These are phyloP conservation scores for Fraxinus baroniana DNA, from an alignment of 305 asterid species.

Conservation along the genomic window DNA sequence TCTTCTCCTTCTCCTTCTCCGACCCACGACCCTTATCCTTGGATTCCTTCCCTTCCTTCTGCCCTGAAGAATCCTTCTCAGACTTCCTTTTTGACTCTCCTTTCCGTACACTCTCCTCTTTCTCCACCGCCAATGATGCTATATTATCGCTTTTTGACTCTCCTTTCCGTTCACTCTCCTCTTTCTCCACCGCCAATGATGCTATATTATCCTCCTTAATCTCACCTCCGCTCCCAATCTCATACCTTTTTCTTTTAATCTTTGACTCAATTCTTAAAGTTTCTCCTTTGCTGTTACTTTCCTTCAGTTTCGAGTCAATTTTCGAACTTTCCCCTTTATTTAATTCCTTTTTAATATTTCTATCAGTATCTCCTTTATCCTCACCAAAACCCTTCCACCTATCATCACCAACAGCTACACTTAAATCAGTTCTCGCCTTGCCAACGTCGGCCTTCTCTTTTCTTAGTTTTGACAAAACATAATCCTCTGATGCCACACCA, in stretches of 20 bases:
- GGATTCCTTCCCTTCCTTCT: constrained; percentile 68
- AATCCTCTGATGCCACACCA: constrained; percentile 63
- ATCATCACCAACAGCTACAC: constrained; percentile 39
- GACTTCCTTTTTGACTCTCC: constrained; percentile 77
- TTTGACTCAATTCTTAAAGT: constrained; percentile 51
- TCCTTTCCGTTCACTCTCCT: constrained; percentile 56
- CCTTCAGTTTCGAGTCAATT: constrained; percentile 55
- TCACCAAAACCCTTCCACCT: constrained; percentile 60
- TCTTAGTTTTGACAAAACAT: constrained; percentile 66
- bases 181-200: constrained; percentile 52
- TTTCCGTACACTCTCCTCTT: constrained; percentile 61
- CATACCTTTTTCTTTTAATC: constrained; percentile 64
- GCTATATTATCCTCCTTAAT: constrained; percentile 51
- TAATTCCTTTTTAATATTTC: constrained; percentile 36
- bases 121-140: constrained; percentile 43
- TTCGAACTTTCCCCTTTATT: constrained; percentile 47
- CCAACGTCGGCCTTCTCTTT: constrained; percentile 46
- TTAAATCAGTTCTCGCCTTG: constrained; percentile 33
- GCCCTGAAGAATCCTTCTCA: constrained; percentile 72
- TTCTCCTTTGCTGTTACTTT: constrained; percentile 50
- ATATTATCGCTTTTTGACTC: constrained; percentile 63
- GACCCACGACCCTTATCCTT: constrained; percentile 72
- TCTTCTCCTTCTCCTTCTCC: constrained; percentile 45
- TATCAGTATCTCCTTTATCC: constrained; percentile 37
- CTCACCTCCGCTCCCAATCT: constrained; percentile 51